phyloP scores from a whole-genome alignment of 177 flowering plant species.

The Tripterygium wilfordii region DNA sequence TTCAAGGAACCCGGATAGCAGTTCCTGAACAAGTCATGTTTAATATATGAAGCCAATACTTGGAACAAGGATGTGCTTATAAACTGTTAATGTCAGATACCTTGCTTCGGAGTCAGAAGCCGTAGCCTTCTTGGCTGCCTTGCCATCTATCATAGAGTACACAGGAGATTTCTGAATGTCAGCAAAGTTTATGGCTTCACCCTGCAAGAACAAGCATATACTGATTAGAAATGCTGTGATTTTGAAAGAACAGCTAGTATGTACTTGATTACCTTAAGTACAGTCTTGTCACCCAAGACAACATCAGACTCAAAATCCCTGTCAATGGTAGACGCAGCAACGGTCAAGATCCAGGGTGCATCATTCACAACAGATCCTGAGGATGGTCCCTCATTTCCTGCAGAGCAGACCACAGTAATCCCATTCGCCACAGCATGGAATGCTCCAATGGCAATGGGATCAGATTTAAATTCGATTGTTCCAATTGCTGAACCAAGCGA shows the following conservation, averaged over 20 bases:
- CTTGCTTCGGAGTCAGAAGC: conserved; percentile 23
- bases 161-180: conserved; percentile 23
- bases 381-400: conserved; percentile 69
- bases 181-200: conserved; percentile 42
- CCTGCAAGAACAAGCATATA: conserved; percentile 19
- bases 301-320: conserved; percentile 52
- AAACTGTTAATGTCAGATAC: conserved; percentile 10
- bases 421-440: conserved; percentile 78
- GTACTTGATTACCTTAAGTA: conserved; percentile 28
- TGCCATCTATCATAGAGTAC: conserved; percentile 34
- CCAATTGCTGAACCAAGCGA: conserved; percentile 49
- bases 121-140: conserved; percentile 19
- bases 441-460: conserved; percentile 77
- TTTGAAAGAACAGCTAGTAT: neutral
- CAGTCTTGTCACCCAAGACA: conserved; percentile 42
- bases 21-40: conserved; percentile 48
- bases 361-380: conserved; percentile 44
- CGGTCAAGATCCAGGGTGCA: conserved; percentile 79
- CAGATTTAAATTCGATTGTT: conserved; percentile 19
- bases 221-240: neutral
- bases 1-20: conserved; percentile 42
- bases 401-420: conserved; percentile 73
- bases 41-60: too few species aligned
- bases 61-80: neutral
- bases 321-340: conserved; percentile 74